A percentile compares a stretch with the other conserved stretches of the same genome.
These are phyloP conservation scores for Dactylellina leptospora DNA, from an alignment of 2,329 filamentous ascomycete genomes.

Conservation along the genomic window DNA sequence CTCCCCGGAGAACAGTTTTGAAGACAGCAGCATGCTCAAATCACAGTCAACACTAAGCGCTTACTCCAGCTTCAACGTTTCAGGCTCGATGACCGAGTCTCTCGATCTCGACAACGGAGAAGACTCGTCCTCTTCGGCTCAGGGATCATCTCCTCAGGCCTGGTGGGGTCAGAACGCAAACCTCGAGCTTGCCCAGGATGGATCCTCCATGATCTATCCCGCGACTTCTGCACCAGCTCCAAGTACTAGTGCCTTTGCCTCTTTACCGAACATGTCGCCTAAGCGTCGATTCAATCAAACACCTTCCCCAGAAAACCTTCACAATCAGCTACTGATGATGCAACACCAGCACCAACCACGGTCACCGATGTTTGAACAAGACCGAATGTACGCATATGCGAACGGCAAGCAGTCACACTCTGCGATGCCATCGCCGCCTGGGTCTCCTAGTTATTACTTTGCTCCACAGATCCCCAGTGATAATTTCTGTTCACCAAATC, in stretches of 20 bases:
- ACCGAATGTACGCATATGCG: slow-evolving; percentile 36
- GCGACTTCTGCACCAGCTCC: slow-evolving; percentile 37
- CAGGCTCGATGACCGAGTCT: slow-evolving; percentile 33
- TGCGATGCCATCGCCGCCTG: slow-evolving; percentile 50
- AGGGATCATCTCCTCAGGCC: slow-evolving; percentile 48
- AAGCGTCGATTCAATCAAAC: slow-evolving; percentile 53
- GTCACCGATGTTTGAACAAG: slow-evolving; percentile 44
- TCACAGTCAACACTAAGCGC: slow-evolving; percentile 49
- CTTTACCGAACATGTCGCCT: slow-evolving; percentile 52
- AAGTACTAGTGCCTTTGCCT: slow-evolving; percentile 27
- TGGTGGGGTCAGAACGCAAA: slow-evolving; percentile 40
- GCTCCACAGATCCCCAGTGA: slow-evolving; percentile 32
- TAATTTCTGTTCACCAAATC: slow-evolving; percentile 42
- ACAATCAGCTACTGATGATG: slow-evolving; percentile 35
- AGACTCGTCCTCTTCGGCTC: slow-evolving; percentile 47
- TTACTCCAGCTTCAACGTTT: slow-evolving; percentile 44
- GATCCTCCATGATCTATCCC: slow-evolving; percentile 43
- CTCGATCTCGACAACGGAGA: slow-evolving; percentile 43
- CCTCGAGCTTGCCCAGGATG: slow-evolving; percentile 40
- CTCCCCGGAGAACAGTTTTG: slow-evolving; percentile 48
- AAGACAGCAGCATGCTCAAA: slow-evolving; percentile 40
- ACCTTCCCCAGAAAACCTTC: slow-evolving; percentile 48
- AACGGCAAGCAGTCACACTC: slow-evolving; percentile 44
- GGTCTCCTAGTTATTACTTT: slow-evolving; percentile 50
- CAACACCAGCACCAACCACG: slow-evolving; percentile 50